A percentile compares a stretch with the other conserved stretches of the same genome.
phyloP scores from a whole-genome alignment of 2,329 filamentous ascomycete species.

The Cercospora sp. region DNA sequence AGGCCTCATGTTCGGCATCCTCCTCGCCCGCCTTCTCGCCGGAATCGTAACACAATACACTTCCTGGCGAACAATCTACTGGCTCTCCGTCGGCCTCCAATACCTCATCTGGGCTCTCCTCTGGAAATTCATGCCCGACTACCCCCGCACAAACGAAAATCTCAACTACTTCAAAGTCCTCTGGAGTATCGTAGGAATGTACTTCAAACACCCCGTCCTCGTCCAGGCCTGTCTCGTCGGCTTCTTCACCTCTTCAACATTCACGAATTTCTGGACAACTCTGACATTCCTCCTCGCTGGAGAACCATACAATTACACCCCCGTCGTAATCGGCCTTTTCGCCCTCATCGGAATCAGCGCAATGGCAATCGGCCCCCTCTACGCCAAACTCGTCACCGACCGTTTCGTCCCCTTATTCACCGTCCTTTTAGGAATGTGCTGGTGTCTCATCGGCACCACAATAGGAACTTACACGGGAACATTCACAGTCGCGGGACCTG shows the following conservation, averaged over 20 bases:
- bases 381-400: slow-evolving; percentile 70
- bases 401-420: slow-evolving; percentile 67
- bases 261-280: slow-evolving; percentile 72
- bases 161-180: slow-evolving; percentile 67
- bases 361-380: slow-evolving; percentile 68
- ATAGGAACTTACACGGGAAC: slow-evolving; percentile 70
- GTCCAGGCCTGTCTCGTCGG: slow-evolving; percentile 69
- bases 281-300: slow-evolving; percentile 76
- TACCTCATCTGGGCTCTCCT: slow-evolving; percentile 65
- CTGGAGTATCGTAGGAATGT: slow-evolving; percentile 63
- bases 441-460: slow-evolving; percentile 62
- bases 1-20: slow-evolving; percentile 71
- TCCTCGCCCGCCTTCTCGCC: slow-evolving; percentile 73
- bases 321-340: slow-evolving; percentile 73
- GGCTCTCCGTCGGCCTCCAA: slow-evolving; percentile 72
- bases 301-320: slow-evolving; percentile 66
- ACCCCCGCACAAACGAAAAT: slow-evolving; percentile 69
- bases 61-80: slow-evolving; percentile 76
- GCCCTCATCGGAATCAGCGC: slow-evolving; percentile 72
- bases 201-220: slow-evolving; percentile 66
- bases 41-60: slow-evolving; percentile 74
- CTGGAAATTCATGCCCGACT: slow-evolving; percentile 77
- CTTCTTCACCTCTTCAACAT: slow-evolving; percentile 62
- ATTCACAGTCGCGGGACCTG: slow-evolving; percentile 67
- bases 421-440: slow-evolving; percentile 61